These are phyloP conservation scores for Aspergillus sp. DNA, from an alignment of 2,329 filamentous ascomycete genomes.

Conservation along the genomic window DNA sequence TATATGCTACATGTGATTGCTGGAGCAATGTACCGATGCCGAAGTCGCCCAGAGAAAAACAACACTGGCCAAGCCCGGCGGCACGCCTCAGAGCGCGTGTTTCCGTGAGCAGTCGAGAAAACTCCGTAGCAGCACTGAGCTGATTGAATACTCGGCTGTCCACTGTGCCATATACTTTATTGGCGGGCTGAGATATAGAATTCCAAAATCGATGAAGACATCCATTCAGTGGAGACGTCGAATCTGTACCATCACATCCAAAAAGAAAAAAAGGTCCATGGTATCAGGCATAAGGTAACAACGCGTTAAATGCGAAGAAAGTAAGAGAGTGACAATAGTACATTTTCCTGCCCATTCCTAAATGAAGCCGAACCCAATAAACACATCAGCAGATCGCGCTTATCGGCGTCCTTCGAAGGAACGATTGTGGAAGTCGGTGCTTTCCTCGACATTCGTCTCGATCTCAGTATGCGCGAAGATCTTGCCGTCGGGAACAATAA, in stretches of 20 bases:
- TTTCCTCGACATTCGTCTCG: constrained; percentile 29
- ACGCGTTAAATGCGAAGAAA: background rate
- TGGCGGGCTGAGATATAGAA: background rate
- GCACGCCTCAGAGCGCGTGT: background rate
- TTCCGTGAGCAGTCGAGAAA: no score
- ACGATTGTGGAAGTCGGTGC: constrained; percentile 1
- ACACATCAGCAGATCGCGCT: background rate
- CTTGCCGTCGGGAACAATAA: constrained; percentile 30
- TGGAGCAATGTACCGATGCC: background rate
- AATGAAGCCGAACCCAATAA: background rate
- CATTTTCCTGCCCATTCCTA: no score
- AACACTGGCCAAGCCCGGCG: background rate
- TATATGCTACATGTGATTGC: background rate
- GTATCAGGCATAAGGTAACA: background rate
- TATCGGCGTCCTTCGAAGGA: background rate
- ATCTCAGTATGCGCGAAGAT: constrained; percentile 33
- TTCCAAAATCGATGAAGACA: background rate
- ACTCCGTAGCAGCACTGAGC: no score
- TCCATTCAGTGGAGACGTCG: no score
- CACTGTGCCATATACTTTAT: no score
- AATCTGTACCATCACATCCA: background rate
- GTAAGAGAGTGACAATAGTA: background rate
- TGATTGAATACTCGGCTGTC: no score
- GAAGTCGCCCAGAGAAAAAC: background rate
- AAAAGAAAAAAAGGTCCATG: background rate